Evolutionary conservation across 345 rosid genomes (phyloP).

Genomic region (Carallia brachiata): DNA sequence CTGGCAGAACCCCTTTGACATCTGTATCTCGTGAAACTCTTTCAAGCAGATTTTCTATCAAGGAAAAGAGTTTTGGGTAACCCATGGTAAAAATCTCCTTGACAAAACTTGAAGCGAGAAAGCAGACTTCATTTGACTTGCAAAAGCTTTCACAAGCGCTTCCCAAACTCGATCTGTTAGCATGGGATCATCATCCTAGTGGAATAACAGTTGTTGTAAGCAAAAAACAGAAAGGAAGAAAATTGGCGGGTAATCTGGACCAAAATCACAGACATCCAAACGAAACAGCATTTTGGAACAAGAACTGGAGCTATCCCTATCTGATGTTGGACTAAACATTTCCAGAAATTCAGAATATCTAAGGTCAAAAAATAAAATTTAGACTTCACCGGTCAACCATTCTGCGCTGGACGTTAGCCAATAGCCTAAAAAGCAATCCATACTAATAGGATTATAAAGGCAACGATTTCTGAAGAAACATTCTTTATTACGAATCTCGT

Average conservation of each 20-base stretch:
- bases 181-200: slow-evolving; percentile 75
- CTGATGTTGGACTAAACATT: too few species aligned
- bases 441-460: too few species aligned
- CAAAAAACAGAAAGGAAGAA: slow-evolving; percentile 11
- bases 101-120: slow-evolving; percentile 94
- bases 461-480: too few species aligned
- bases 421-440: too few species aligned
- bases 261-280: background rate
- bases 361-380: too few species aligned
- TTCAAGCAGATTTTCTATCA: slow-evolving; percentile 83
- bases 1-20: slow-evolving; percentile 90
- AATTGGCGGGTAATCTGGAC: slow-evolving; percentile 4
- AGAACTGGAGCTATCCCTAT: too few species aligned
- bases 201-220: slow-evolving; percentile 8
- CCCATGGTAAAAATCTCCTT: slow-evolving; percentile 90
- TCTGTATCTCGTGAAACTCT: slow-evolving; percentile 78
- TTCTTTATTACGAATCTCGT: too few species aligned
- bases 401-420: too few species aligned
- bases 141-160: slow-evolving; percentile 86
- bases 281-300: too few species aligned
- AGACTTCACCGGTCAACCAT: too few species aligned
- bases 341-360: too few species aligned
- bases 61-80: slow-evolving; percentile 85
- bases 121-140: slow-evolving; percentile 89
- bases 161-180: slow-evolving; percentile 95